Percentiles rank a stretch among this genome's conserved stretches.
phyloP scores from a whole-genome alignment of 345 rosid genomes.

The Eucalyptus polybractea region DNA sequence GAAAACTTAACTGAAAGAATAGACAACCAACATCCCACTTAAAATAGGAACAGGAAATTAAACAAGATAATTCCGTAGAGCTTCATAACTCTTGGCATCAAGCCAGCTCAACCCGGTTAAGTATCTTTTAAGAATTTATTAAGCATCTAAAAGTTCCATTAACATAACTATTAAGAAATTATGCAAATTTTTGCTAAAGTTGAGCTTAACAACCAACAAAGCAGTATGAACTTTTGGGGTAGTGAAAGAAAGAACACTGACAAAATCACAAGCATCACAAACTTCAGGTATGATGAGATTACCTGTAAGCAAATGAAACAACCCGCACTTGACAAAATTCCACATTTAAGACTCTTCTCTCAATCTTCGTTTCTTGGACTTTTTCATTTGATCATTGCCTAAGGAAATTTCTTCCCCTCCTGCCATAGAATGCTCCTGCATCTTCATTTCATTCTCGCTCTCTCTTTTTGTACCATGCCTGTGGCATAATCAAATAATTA shows the following conservation, averaged over 20 bases:
- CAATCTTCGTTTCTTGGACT: conserved; percentile 23
- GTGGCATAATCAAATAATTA: background rate
- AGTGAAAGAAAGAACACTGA: background rate
- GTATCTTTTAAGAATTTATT: background rate
- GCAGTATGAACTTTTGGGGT: background rate
- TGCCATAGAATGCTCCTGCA: background rate
- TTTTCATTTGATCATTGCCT: background rate
- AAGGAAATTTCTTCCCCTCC: background rate
- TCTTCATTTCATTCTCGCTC: conserved; percentile 8
- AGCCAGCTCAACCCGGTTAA: background rate
- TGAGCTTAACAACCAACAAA: background rate
- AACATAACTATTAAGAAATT: background rate
- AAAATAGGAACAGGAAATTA: background rate
- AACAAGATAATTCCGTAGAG: background rate
- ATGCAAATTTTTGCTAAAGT: background rate
- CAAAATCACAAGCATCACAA: background rate
- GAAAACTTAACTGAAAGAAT: background rate
- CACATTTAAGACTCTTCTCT: conserved; percentile 1
- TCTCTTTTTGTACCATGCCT: conserved; percentile 26
- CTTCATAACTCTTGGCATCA: background rate
- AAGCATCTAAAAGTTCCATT: background rate
- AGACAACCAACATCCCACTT: background rate
- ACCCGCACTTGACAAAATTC: background rate
- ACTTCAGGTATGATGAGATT: background rate
- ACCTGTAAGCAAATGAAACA: background rate